Percentiles rank a stretch among this genome's conserved stretches.
These are phyloP conservation scores for Russula virescens DNA, from an alignment of 768 basidiomycete genomes.

Conservation along the genomic window DNA sequence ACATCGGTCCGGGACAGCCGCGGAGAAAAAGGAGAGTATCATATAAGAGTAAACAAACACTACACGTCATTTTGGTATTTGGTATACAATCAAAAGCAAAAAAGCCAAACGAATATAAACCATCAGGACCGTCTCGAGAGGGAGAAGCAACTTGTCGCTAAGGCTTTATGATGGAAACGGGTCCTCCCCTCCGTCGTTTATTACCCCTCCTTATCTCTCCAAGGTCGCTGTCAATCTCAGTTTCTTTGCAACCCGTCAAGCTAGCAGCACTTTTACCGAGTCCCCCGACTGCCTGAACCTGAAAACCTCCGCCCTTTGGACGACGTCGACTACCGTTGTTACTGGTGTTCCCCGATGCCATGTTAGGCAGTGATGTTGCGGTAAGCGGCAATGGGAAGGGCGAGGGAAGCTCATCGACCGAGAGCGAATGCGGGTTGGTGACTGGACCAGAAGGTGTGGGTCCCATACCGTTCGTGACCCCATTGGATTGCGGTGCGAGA, in stretches of 20 bases:
- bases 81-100: too few species aligned
- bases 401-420: constrained; percentile 82
- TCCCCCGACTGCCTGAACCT: constrained; percentile 58
- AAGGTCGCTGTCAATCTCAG: constrained; percentile 69
- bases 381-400: constrained; percentile 76
- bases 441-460: constrained; percentile 48
- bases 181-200: constrained; percentile 48
- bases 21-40: too few species aligned
- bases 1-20: too few species aligned
- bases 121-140: too few species aligned
- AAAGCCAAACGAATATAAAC: too few species aligned
- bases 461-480: constrained; percentile 35
- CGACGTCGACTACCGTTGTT: constrained; percentile 34
- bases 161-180: constrained; percentile 26
- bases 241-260: constrained; percentile 55
- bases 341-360: constrained; percentile 23
- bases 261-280: constrained; percentile 66
- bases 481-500: constrained; percentile 37
- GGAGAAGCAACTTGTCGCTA: neutral
- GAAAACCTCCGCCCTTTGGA: constrained; percentile 38
- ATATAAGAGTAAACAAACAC: too few species aligned
- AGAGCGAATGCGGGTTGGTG: constrained; percentile 79
- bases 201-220: constrained; percentile 73
- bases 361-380: constrained; percentile 40
- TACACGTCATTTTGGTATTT: too few species aligned